phyloP scores from a whole-genome alignment of 768 basidiomycete species.

The Polyporus arcularius region DNA sequence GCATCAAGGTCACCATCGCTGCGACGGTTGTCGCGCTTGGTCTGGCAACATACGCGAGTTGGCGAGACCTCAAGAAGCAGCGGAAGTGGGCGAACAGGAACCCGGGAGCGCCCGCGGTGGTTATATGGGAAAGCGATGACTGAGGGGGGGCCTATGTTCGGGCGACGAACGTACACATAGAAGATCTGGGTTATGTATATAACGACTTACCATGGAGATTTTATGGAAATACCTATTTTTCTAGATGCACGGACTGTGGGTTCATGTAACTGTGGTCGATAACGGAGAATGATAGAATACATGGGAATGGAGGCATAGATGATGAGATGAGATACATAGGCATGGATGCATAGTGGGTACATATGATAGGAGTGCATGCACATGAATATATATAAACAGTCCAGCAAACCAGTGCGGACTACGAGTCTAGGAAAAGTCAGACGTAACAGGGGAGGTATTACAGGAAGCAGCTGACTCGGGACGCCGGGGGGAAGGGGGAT shows the following conservation, averaged over 20 bases:
- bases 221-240: background rate
- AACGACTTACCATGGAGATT: background rate
- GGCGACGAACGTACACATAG: background rate
- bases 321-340: too few species aligned
- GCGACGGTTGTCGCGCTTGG: constrained; percentile 48
- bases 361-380: too few species aligned
- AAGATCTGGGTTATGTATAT: background rate
- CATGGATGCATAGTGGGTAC: too few species aligned
- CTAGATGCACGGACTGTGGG: background rate
- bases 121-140: constrained; percentile 27
- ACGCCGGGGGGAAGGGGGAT: too few species aligned
- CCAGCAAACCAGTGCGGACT: too few species aligned
- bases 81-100: constrained; percentile 6
- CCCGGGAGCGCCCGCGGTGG: constrained; percentile 11
- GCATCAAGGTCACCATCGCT: constrained; percentile 49
- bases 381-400: too few species aligned
- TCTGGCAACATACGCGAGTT: constrained; percentile 53
- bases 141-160: background rate
- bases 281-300: background rate
- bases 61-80: constrained; percentile 40
- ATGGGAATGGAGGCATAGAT: background rate
- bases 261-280: background rate
- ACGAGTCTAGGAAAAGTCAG: too few species aligned
- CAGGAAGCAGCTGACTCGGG: too few species aligned
- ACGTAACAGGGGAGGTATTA: too few species aligned